Conservation (phyloP, 2,329 filamentous ascomycete species). For the Paracamarosporium sp. region DNA sequence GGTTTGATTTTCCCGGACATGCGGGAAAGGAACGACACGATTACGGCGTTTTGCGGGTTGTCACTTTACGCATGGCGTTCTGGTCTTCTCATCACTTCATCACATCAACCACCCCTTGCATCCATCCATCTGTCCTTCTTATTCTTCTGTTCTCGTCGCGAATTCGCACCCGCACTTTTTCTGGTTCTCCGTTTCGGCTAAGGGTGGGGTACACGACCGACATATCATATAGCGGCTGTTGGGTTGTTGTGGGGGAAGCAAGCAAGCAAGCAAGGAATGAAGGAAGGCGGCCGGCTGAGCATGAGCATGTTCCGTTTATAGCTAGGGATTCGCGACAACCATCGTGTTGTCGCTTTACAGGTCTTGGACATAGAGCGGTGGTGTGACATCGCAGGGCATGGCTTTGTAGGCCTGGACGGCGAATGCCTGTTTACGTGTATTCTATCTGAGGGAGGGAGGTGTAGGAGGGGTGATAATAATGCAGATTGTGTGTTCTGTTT, state of each 20-base stretch:
- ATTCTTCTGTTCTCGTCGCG: background rate
- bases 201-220: background rate
- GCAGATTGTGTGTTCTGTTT: background rate
- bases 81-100: background rate
- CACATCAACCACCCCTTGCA: background rate
- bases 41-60: slow-evolving; percentile 1
- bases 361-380: slow-evolving; percentile 7
- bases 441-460: background rate
- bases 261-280: no score
- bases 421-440: slow-evolving; percentile 7
- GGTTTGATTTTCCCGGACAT: no score
- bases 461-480: background rate
- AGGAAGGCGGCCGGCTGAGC: no score
- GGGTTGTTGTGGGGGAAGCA: background rate
- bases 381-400: no score
- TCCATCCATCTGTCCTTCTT: no score
- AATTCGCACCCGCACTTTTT: background rate
- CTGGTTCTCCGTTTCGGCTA: background rate
- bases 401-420: no score
- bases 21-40: background rate
- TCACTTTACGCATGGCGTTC: slow-evolving; percentile 7
- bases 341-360: no score
- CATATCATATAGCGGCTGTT: background rate
- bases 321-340: slow-evolving; percentile 1
- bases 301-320: slow-evolving; percentile 9